phyloP scores from a whole-genome alignment of 2,329 filamentous ascomycete species.

The Fusarium sterilihyphosum region DNA sequence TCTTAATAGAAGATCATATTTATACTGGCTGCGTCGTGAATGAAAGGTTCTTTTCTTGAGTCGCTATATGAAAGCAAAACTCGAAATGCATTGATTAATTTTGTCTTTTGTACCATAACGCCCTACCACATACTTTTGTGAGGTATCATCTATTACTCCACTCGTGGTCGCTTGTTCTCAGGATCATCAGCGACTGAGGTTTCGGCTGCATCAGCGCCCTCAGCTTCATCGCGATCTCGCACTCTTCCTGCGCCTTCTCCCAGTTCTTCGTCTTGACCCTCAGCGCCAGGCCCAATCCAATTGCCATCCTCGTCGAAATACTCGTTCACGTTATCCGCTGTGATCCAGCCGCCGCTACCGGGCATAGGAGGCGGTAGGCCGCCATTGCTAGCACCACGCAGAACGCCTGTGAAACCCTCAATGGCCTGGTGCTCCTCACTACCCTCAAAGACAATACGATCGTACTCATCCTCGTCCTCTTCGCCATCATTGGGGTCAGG shows the following conservation, averaged over 20 bases:
- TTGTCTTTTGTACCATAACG: slow-evolving; percentile 27
- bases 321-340: slow-evolving; percentile 87
- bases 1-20: slow-evolving; percentile 35
- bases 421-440: slow-evolving; percentile 60
- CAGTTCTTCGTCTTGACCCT: slow-evolving; percentile 57
- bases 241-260: slow-evolving; percentile 73
- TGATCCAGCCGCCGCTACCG: slow-evolving; percentile 85
- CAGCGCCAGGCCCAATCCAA: slow-evolving; percentile 65
- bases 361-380: slow-evolving; percentile 74
- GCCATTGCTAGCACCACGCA: slow-evolving; percentile 58
- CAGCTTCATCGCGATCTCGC: slow-evolving; percentile 63
- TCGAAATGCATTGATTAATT: slow-evolving; percentile 4
- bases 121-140: slow-evolving; percentile 28
- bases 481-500: slow-evolving; percentile 72
- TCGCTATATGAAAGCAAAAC: neutral
- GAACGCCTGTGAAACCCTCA: slow-evolving; percentile 66
- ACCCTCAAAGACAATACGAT: slow-evolving; percentile 67
- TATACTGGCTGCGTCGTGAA: neutral
- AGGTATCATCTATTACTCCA: slow-evolving; percentile 49
- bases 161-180: slow-evolving; percentile 60
- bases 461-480: slow-evolving; percentile 65
- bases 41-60: neutral
- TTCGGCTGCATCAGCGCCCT: slow-evolving; percentile 57
- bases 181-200: slow-evolving; percentile 50
- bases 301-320: slow-evolving; percentile 86